These are phyloP conservation scores for Erythrophleum fordii DNA, from an alignment of 306 rosid genomes.

Conservation along the genomic window DNA sequence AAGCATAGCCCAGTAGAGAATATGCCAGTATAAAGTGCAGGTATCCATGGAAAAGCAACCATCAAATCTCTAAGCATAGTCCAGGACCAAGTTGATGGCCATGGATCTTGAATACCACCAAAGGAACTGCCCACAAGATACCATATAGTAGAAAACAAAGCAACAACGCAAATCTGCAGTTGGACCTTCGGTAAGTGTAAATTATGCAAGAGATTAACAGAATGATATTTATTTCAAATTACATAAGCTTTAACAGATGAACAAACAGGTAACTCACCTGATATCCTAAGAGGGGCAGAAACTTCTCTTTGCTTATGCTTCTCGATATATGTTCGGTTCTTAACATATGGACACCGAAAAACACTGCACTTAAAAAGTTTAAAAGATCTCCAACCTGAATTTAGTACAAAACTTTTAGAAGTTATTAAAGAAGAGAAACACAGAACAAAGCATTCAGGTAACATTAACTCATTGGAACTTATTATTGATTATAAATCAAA, in stretches of 20 bases:
- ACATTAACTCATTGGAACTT: background rate
- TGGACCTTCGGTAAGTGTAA: constrained; percentile 31
- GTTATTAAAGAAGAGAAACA: background rate
- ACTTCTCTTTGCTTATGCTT: constrained; percentile 60
- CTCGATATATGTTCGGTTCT: constrained; percentile 78
- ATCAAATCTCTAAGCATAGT: constrained; percentile 53
- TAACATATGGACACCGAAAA: constrained; percentile 79
- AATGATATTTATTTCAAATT: background rate
- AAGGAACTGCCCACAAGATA: constrained; percentile 56
- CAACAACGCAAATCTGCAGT: constrained; percentile 64
- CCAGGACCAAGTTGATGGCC: constrained; percentile 62
- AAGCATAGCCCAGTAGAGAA: constrained; percentile 76
- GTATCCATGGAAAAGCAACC: constrained; percentile 80
- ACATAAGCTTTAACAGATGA: background rate
- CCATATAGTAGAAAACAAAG: constrained; percentile 63
- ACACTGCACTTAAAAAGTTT: constrained; percentile 71
- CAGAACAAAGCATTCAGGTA: background rate
- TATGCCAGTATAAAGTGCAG: constrained; percentile 77
- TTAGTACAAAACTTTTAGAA: background rate
- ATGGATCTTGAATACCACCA: constrained; percentile 43
- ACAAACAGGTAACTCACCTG: constrained; percentile 57
- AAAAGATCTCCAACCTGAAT: constrained; percentile 78
- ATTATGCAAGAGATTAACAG: constrained; percentile 15
- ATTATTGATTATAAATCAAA: background rate
- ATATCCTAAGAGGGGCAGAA: constrained; percentile 72